These are phyloP conservation scores for Hanseniaspora vineae DNA, from an alignment of 805 yeast genomes.

Conservation along the genomic window DNA sequence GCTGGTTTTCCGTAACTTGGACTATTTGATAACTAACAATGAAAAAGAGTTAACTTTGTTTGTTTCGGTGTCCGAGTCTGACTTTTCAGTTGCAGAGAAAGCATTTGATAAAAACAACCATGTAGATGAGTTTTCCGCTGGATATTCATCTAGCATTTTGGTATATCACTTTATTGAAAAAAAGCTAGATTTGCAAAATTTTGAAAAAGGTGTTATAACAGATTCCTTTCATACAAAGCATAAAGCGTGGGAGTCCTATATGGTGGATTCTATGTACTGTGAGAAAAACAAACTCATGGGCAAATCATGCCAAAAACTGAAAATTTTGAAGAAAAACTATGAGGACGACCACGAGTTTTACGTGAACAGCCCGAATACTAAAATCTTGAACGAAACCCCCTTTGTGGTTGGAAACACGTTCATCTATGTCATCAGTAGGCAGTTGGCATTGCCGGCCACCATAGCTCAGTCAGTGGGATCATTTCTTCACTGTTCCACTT, in stretches of 20 bases:
- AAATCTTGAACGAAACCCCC: constrained; percentile 30
- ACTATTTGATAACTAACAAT: constrained; percentile 42
- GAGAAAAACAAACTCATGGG: constrained; percentile 38
- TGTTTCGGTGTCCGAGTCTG: constrained; percentile 23
- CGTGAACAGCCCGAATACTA: constrained; percentile 43
- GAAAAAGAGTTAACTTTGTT: constrained; percentile 46
- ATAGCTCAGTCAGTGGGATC: constrained; percentile 52
- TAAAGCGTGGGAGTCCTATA: constrained; percentile 9
- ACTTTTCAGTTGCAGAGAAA: not conserved
- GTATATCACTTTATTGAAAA: constrained; percentile 55
- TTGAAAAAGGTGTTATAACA: constrained; percentile 8
- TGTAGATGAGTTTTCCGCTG: constrained; percentile 18
- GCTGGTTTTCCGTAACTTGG: constrained; percentile 44
- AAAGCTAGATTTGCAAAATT: constrained; percentile 21
- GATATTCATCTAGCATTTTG: constrained; percentile 26
- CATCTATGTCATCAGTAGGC: constrained; percentile 54
- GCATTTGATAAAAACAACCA: not conserved
- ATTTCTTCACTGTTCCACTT: constrained; percentile 43
- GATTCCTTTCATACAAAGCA: not conserved
- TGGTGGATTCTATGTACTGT: constrained; percentile 44
- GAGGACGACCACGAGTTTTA: constrained; percentile 16
- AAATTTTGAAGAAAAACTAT: constrained; percentile 22
- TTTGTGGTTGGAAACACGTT: constrained; percentile 45
- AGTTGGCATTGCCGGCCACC: constrained; percentile 48
- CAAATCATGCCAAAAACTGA: constrained; percentile 49